Evolutionary conservation across 1,284 basidiomycete species (phyloP).

Genomic region (Cryptococcus floricola): DNA sequence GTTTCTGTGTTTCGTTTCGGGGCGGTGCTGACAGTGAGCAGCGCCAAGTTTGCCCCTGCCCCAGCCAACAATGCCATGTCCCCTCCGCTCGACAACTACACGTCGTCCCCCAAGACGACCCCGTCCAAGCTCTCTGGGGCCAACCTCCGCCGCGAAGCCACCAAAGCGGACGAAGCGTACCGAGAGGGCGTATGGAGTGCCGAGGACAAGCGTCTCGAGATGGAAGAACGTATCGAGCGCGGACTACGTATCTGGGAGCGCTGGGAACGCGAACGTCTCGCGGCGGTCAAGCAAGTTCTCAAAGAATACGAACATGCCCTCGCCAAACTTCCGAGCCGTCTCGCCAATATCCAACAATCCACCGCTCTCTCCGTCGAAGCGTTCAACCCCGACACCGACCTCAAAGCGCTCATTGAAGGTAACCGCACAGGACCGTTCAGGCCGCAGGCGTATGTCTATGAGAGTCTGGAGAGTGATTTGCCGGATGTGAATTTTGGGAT

Average conservation of each 20-base stretch:
- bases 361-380: constrained; percentile 71
- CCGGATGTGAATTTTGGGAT: constrained; percentile 82
- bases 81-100: constrained; percentile 62
- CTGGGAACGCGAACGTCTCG: constrained; percentile 77
- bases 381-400: constrained; percentile 77
- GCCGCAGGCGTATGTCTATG: constrained; percentile 75
- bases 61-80: constrained; percentile 41
- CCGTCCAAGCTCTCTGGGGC: constrained; percentile 3
- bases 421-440: constrained; percentile 85
- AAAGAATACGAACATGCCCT: constrained; percentile 77
- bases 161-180: constrained; percentile 70
- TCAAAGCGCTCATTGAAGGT: constrained; percentile 67
- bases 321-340: constrained; percentile 62
- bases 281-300: constrained; percentile 76
- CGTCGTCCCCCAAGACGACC: constrained; percentile 63
- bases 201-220: constrained; percentile 68
- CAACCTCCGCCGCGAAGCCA: constrained; percentile 61
- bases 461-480: constrained; percentile 72
- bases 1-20: neutral
- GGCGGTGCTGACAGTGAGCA: constrained; percentile 32
- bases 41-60: constrained; percentile 76
- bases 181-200: constrained; percentile 57
- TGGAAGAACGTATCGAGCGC: constrained; percentile 81
- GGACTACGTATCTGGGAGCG: constrained; percentile 71
- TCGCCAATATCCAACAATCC: constrained; percentile 63